Evolutionary conservation across 106 monocot genomes (phyloP).

Genomic region (Apostasia ramifera): DNA sequence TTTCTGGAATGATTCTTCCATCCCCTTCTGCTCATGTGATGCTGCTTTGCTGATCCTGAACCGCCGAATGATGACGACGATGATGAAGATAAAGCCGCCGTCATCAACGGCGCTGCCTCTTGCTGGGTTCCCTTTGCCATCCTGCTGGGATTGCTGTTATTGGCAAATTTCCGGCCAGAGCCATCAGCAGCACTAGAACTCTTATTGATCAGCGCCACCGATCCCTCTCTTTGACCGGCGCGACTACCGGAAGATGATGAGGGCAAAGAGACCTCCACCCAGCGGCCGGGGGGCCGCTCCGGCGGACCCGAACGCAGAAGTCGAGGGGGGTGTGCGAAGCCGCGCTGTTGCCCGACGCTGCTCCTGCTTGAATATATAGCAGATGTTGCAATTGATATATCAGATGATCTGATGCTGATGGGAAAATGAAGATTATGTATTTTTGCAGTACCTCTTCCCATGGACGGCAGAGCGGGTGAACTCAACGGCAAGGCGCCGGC

Average conservation of each 20-base stretch:
- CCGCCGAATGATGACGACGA: slow-evolving; percentile 9
- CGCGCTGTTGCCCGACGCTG: neutral
- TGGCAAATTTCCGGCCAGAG: no score
- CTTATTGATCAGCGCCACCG: slow-evolving; percentile 9
- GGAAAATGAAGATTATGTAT: no score
- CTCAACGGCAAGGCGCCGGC: slow-evolving; percentile 45
- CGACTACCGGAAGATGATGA: neutral
- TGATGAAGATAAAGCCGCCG: neutral
- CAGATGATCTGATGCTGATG: no score
- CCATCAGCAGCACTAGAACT: neutral
- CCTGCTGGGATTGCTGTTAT: neutral
- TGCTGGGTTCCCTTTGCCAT: slow-evolving; percentile 6
- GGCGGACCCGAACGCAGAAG: slow-evolving; percentile 11
- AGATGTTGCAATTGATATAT: no score
- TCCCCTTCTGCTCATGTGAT: slow-evolving; percentile 5
- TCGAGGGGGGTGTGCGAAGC: slow-evolving; percentile 27
- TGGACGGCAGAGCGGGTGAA: slow-evolving; percentile 30
- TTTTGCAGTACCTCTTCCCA: neutral
- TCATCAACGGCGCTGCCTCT: neutral
- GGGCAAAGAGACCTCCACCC: neutral
- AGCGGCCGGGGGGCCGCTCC: neutral
- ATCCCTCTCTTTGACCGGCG: neutral
- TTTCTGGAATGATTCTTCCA: slow-evolving; percentile 27
- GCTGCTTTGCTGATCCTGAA: slow-evolving; percentile 29
- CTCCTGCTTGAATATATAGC: neutral